These are phyloP conservation scores for Ceratocystis eucalypticola DNA, from an alignment of 2,329 filamentous ascomycete species.

Conservation along the genomic window DNA sequence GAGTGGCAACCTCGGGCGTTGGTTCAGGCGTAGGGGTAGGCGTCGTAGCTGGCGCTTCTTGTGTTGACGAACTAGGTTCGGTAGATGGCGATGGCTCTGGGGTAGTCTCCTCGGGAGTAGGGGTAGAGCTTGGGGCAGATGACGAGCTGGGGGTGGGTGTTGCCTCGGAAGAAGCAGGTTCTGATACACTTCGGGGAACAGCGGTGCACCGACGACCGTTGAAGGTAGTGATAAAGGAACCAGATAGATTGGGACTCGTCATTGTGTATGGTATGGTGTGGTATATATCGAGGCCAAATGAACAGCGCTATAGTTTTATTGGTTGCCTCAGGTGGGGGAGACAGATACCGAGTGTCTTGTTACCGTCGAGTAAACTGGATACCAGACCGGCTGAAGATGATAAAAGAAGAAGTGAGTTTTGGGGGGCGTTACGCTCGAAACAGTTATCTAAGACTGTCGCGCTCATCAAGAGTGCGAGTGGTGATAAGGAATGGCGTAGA, in stretches of 20 bases:
- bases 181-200: conserved; percentile 30
- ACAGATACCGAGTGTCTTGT: background rate
- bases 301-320: background rate
- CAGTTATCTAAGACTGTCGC: background rate
- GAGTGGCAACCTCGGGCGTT: background rate
- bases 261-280: conserved; percentile 25
- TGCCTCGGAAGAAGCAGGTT: conserved; percentile 21
- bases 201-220: conserved; percentile 41
- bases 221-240: conserved; percentile 37
- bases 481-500: conserved; percentile 11
- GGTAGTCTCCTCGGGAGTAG: conserved; percentile 20
- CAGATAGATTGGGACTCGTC: conserved; percentile 33
- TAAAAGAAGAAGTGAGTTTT: background rate
- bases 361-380: background rate
- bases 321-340: background rate
- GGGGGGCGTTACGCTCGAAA: background rate
- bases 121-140: conserved; percentile 19
- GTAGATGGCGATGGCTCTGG: conserved; percentile 14
- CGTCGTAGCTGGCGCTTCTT: background rate
- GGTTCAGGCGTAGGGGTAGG: conserved; percentile 17
- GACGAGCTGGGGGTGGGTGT: conserved; percentile 18
- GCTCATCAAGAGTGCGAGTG: conserved; percentile 8
- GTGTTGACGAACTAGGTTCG: conserved; percentile 15
- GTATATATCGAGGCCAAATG: background rate
- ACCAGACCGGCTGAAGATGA: background rate